phyloP scores from a whole-genome alignment of 2,329 filamentous ascomycete species.

The Arthroderma sp. region DNA sequence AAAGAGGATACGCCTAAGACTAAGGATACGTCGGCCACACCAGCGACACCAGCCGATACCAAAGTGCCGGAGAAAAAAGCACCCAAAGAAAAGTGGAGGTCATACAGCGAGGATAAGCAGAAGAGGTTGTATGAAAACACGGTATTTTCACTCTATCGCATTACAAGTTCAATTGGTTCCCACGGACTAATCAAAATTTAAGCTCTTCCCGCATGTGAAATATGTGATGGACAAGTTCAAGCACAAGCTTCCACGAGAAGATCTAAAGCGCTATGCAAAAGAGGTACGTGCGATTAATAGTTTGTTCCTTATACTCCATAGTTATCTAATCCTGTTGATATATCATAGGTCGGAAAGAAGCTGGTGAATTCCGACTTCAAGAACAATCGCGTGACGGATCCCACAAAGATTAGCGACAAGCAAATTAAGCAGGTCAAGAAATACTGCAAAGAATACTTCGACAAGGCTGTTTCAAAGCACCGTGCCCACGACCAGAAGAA shows the following conservation, averaged over 20 bases:
- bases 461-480: constrained; percentile 71
- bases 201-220: constrained; percentile 78
- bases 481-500: constrained; percentile 54
- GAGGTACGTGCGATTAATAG: constrained; percentile 33
- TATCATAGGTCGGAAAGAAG: constrained; percentile 58
- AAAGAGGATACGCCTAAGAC: constrained; percentile 42
- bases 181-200: constrained; percentile 1
- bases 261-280: constrained; percentile 51
- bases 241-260: constrained; percentile 71
- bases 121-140: constrained; percentile 93
- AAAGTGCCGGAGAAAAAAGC: constrained; percentile 39
- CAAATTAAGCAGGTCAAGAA: constrained; percentile 71
- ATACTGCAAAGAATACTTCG: constrained; percentile 73
- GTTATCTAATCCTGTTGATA: constrained; percentile 47
- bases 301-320: constrained; percentile 11
- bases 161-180: too few relatives aligned
- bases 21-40: constrained; percentile 38
- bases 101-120: constrained; percentile 58
- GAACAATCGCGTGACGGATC: constrained; percentile 71
- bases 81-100: constrained; percentile 37
- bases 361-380: constrained; percentile 87
- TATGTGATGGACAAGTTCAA: constrained; percentile 77
- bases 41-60: constrained; percentile 52
- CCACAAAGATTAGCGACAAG: constrained; percentile 61
- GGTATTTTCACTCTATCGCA: constrained; percentile 44